These are phyloP conservation scores for Ustilago tritici DNA, from an alignment of 1,284 basidiomycete species.

Conservation along the genomic window DNA sequence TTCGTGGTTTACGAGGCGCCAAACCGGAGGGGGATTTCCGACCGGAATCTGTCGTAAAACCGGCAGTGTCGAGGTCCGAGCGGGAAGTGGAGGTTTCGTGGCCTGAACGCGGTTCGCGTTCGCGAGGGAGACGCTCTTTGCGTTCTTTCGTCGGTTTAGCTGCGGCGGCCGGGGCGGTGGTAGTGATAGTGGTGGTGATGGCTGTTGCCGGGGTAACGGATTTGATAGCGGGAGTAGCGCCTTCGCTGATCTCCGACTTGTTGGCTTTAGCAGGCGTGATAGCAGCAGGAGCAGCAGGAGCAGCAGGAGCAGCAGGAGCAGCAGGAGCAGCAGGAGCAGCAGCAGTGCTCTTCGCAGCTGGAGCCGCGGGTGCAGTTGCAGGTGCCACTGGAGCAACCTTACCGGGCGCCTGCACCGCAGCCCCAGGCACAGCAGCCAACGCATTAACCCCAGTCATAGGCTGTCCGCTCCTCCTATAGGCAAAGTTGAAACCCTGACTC, in stretches of 20 bases:
- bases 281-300: constrained; percentile 5
- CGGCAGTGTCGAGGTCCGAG: constrained; percentile 43
- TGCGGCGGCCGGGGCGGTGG: constrained; percentile 13
- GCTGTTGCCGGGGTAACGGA: not conserved
- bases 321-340: no score
- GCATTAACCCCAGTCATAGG: constrained; percentile 46
- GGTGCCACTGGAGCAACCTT: not conserved
- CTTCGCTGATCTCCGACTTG: constrained; percentile 15
- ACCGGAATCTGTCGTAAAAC: constrained; percentile 20
- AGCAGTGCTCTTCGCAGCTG: constrained; percentile 6
- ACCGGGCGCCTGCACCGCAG: not conserved
- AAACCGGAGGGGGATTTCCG: constrained; percentile 35
- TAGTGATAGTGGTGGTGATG: constrained; percentile 1
- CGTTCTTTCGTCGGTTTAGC: constrained; percentile 36
- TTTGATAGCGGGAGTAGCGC: constrained; percentile 10
- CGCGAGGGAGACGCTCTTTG: constrained; percentile 32
- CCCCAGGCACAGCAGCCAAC: constrained; percentile 16
- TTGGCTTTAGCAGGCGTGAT: constrained; percentile 7
- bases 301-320: not conserved
- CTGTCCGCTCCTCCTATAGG: constrained; percentile 78
- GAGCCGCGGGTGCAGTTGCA: not conserved
- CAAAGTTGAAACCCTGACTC: constrained; percentile 95
- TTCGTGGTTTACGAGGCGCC: constrained; percentile 26
- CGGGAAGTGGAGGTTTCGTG: constrained; percentile 49
- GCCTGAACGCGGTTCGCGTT: constrained; percentile 30